phyloP scores from a whole-genome alignment of 768 basidiomycete species.

The Strobilomyces confusus region DNA sequence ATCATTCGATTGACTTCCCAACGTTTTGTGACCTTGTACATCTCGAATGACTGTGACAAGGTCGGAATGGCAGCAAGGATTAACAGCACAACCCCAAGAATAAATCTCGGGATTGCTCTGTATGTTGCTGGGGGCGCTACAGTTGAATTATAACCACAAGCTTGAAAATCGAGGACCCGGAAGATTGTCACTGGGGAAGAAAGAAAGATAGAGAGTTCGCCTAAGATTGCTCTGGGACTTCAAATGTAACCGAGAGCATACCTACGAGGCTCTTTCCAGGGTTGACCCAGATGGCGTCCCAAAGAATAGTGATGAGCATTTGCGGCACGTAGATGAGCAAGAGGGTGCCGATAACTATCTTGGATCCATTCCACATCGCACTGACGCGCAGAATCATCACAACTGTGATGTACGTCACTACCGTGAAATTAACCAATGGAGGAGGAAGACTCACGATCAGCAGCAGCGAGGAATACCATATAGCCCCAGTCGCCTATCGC shows the following conservation, averaged over 20 bases:
- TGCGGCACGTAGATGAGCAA: background rate
- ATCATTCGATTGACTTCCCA: conserved; percentile 8
- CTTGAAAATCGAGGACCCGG: background rate
- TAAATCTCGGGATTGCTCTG: conserved; percentile 6
- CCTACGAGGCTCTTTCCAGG: background rate
- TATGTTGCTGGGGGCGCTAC: background rate
- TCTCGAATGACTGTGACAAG: background rate
- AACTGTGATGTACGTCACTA: conserved; percentile 2
- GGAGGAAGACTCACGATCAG: conserved; percentile 11
- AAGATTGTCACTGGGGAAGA: background rate
- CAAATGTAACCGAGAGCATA: background rate
- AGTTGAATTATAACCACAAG: background rate
- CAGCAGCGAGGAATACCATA: conserved; percentile 9
- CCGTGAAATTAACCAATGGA: background rate
- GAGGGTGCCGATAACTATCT: conserved; percentile 1
- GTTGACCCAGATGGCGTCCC: background rate
- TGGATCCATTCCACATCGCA: conserved; percentile 14
- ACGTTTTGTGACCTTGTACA: conserved; percentile 4
- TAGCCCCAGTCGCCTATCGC: conserved; percentile 7
- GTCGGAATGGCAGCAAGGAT: conserved; percentile 1
- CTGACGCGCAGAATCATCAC: conserved; percentile 19
- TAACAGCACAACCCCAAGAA: conserved; percentile 4
- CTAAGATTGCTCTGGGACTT: too few relatives aligned
- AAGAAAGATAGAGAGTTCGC: background rate
- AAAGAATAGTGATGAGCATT: background rate